Evolutionary conservation across 2,329 filamentous ascomycete genomes (phyloP), one percentile per base, ranked within the genome.

Genomic region (Phoma sp.): DNA sequence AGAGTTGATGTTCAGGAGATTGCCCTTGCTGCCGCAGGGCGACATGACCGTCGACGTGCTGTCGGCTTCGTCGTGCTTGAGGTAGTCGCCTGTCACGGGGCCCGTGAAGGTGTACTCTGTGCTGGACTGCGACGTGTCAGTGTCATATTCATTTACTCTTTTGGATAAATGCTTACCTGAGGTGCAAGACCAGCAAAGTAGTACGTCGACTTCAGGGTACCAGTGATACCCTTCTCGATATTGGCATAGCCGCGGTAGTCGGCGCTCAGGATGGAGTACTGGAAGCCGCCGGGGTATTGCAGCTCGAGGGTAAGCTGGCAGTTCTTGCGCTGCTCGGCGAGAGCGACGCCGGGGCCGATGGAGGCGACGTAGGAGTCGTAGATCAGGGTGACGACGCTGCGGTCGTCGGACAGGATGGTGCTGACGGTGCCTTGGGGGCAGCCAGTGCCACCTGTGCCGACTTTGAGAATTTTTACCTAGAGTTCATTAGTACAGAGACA

Each of bases 1-100:
- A 27, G 79, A 81, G 74, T 83, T 82, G 75, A 83, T 80, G 72
- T 83, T 83, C 64, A 83, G 75, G 62, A 83, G 75, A 58, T 80
- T 71, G 52, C 79, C 79, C 35, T 77, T 74, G 22, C 71, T 66
- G 47, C 80, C 80, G 71, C 81, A 83, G 13, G 80, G 79, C 43
- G 80, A 82, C 81, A 81, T 83, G 55, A 83, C 78, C 36, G 75
- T 73, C 32, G 78, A 78, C 37, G 76, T 75, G 62, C 75, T 73
- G 46, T 77, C 74, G 53, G 81, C 75, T 45, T 70, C 58, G 57
- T 76, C 72, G 61, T 73, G 67, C 68, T 76, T 76, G 48, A 74
- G 62, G 61, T 75, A 76, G 57, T 75, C 71, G 45, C 71, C 72
- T 37, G 58, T 69, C 11, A 67, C 55, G n/a, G 73, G 73, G n/a